Evolutionary conservation across 2,329 filamentous ascomycete genomes (phyloP), one percentile per base, ranked within the genome.

Genomic region (Nemania bipapillata): DNA sequence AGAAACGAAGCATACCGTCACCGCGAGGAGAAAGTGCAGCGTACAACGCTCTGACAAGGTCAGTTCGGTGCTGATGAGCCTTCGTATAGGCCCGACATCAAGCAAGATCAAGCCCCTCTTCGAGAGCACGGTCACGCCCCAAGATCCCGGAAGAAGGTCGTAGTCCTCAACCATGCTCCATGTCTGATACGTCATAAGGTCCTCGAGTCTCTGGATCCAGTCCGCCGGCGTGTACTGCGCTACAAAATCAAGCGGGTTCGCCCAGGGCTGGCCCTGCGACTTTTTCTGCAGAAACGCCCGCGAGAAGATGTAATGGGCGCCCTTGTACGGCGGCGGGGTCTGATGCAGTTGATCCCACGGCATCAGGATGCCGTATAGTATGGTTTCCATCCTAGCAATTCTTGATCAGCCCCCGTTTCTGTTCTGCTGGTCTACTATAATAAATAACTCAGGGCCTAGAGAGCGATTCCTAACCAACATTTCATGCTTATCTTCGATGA

Each of bases 1-100:
- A 24, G 42, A n/a, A n/a, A n/a, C n/a, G n/a, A n/a, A 64, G 30
- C 49, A 17, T 63, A 69, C 66, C 24, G 57, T 62, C 7, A 6
- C 7, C 15, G 63, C 42, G 12, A 50, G 9, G 5, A 6, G 7
- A 35, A 22, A 35, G 0, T 54, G 37, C 35, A 59, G 2, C 17
- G 55, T 8, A 12, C 57, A 69, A 20, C 55, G 53, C 58, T 69
- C 66, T 40, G 66, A 9, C 20, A 68, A 5, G 20, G 66, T 68
- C n/a, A 62, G 9, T 4, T 58, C 45, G 12, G 8, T 5, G 12
- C 3, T 1, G 12, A 65, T 45, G 15, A 68, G 20, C 0, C 0
- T 47, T 37, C 8, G 57, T 1, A 65, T 4, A 6, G 22, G 9
- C 0, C 26, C 28, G 7, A 40, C 6, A 8, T 68, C 53, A 5